These are phyloP conservation scores for Schwanniomyces pseudopolymorphus DNA, from an alignment of 805 yeast genomes.

Conservation along the genomic window DNA sequence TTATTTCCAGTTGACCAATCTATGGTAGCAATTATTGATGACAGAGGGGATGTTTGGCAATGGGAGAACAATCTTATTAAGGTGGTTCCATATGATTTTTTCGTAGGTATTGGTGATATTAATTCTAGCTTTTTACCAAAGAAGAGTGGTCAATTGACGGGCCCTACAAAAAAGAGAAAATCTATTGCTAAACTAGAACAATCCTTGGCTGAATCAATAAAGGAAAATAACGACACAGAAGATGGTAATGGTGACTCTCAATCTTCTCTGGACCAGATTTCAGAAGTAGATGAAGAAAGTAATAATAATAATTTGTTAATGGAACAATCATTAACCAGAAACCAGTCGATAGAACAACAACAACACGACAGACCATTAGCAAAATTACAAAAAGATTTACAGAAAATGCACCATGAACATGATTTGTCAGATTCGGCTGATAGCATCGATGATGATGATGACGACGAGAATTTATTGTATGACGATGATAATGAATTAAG, in stretches of 20 bases:
- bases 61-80: slow-evolving; percentile 91
- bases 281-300: slow-evolving; percentile 51
- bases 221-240: slow-evolving; percentile 1
- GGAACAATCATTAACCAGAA: slow-evolving; percentile 61
- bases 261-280: slow-evolving; percentile 52
- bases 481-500: slow-evolving; percentile 82
- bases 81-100: slow-evolving; percentile 93
- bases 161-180: slow-evolving; percentile 63
- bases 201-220: background rate
- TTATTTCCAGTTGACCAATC: slow-evolving; percentile 94
- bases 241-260: slow-evolving; percentile 10
- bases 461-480: slow-evolving; percentile 53
- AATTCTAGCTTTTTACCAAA: slow-evolving; percentile 90
- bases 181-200: slow-evolving; percentile 54
- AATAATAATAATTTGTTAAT: slow-evolving; percentile 48
- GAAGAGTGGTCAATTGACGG: slow-evolving; percentile 54
- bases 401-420: slow-evolving; percentile 40
- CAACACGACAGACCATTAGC: slow-evolving; percentile 84
- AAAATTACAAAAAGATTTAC: slow-evolving; percentile 72
- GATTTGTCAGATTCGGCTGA: slow-evolving; percentile 15
- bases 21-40: slow-evolving; percentile 95
- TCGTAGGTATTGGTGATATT: slow-evolving; percentile 96
- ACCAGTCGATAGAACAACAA: slow-evolving; percentile 73
- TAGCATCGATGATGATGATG: slow-evolving; percentile 26
- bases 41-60: slow-evolving; percentile 98